Evolutionary conservation across 2,329 filamentous ascomycete genomes (phyloP).

Genomic region (Keithomyces neogunnii): DNA sequence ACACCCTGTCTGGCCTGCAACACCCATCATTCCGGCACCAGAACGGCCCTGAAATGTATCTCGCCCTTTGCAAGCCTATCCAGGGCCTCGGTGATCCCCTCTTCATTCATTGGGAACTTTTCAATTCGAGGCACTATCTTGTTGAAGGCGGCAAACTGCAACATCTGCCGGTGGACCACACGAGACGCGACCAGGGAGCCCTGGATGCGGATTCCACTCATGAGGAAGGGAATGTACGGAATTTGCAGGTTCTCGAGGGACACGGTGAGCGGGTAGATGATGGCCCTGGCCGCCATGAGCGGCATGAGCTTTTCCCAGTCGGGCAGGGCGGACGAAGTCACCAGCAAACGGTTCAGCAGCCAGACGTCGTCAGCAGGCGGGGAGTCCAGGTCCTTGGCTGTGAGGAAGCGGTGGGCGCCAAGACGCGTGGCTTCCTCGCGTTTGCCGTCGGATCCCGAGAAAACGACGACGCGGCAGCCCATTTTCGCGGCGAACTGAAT

Average conservation of each 20-base stretch:
- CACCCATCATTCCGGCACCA: no score
- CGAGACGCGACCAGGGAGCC: constrained; percentile 44
- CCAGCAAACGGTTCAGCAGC: constrained; percentile 25
- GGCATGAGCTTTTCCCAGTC: no score
- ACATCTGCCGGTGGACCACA: constrained; percentile 44
- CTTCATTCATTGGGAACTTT: constrained; percentile 37
- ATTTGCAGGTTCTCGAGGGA: constrained; percentile 29
- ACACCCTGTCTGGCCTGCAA: no score
- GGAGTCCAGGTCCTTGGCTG: not conserved
- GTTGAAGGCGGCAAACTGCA: constrained; percentile 48
- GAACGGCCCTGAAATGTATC: constrained; percentile 7
- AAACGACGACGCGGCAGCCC: constrained; percentile 56
- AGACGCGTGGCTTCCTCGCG: constrained; percentile 28
- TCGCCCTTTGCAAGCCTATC: constrained; percentile 21
- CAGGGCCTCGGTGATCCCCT: constrained; percentile 24
- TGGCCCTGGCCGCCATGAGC: no score
- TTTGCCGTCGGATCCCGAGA: constrained; percentile 55
- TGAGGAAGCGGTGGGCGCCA: constrained; percentile 22
- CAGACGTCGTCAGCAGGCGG: not conserved
- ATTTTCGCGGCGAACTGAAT: constrained; percentile 46
- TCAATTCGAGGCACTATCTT: constrained; percentile 44
- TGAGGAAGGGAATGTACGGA: constrained; percentile 45
- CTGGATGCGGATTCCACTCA: constrained; percentile 45
- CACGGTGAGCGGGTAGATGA: no score
- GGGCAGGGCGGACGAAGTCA: constrained; percentile 14